phyloP scores from a whole-genome alignment of 2,329 filamentous ascomycete species.

The Cadophora sp. region DNA sequence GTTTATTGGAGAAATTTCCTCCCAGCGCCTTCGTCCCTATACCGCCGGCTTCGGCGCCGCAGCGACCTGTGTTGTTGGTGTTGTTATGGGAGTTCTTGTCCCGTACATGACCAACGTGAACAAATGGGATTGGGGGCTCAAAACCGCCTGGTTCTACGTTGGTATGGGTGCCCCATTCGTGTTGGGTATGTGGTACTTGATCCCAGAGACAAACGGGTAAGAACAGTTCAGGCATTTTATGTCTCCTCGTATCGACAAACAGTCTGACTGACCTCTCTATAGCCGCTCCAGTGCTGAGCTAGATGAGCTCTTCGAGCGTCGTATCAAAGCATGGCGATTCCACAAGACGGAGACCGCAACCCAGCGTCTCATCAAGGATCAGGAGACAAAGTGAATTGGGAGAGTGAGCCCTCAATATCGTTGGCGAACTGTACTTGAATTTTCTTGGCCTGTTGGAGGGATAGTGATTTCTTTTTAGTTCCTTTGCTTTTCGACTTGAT shows the following conservation, averaged over 20 bases:
- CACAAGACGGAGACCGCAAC: constrained; percentile 29
- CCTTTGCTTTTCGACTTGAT: too few species aligned
- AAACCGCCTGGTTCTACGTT: background rate
- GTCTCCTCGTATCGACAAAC: background rate
- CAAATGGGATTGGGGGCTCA: background rate
- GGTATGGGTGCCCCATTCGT: background rate
- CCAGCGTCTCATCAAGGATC: constrained; percentile 10
- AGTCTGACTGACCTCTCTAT: background rate
- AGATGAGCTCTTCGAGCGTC: constrained; percentile 38
- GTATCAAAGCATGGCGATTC: constrained; percentile 32
- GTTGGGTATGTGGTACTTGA: background rate
- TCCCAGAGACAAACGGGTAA: background rate
- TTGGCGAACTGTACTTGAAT: background rate
- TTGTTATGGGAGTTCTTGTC: background rate
- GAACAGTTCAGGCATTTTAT: background rate
- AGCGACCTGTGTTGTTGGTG: background rate
- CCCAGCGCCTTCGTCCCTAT: background rate
- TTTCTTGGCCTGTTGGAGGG: background rate
- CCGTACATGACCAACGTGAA: background rate
- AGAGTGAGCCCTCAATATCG: background rate
- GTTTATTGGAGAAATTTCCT: background rate
- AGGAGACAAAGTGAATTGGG: background rate
- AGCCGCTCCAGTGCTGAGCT: constrained; percentile 37
- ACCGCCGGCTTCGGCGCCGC: background rate
- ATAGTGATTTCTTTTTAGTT: background rate